Base-by-base conservation (phyloP, 331 rosid genomes). In the Pyrus hybrid region DNA sequence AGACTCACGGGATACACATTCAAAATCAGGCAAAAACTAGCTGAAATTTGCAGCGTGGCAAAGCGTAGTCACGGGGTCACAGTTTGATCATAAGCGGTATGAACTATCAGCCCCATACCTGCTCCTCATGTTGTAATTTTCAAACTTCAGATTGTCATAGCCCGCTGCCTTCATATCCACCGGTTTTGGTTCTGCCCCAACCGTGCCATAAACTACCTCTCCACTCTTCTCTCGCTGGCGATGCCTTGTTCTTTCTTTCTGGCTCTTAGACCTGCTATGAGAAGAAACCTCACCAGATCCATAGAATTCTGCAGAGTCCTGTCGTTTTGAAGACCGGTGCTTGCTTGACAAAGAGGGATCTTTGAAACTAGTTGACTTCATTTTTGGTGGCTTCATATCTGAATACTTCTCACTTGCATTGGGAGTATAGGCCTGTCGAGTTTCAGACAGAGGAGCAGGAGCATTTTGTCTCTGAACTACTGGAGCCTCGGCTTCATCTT, bases 181-280 rank as follows among this genome's bases (percentile, higher is more conserved):
- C 0, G 88, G 82, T 74, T 85, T 94, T 45, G 80, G 78, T 82
- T 88, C 96, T 2, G 86, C 45, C 66, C 87, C 88, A 47, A 64
- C 86, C 3, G 47, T 41, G 14, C 89, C 89, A 28, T 49, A 84
- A 79, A 33, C 81, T 11, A 78, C 87, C 82, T 90, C 92, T 64
- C 91, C 95, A 41, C 90, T 92, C 87, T 91, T 91, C 67, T 91
- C 97, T 20, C 97, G 87, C 26, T 84, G 93, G 35, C 97, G 84
- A 72, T 92, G 97, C 83, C 90, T 88, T 3, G 95, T 72, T 80
- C 96, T 86, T 72, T 94, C 96, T 69, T 94, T 94, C 74, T 84
- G 93, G 85, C 91, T 87, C 86, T 94, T 94, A 11, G 96, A 85
- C 85, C 90, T 87, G 73, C 66, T 63, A 66, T 83, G 70, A 4